Conservation (phyloP, 495 filamentous ascomycete species). For the Xylaria sp. region DNA sequence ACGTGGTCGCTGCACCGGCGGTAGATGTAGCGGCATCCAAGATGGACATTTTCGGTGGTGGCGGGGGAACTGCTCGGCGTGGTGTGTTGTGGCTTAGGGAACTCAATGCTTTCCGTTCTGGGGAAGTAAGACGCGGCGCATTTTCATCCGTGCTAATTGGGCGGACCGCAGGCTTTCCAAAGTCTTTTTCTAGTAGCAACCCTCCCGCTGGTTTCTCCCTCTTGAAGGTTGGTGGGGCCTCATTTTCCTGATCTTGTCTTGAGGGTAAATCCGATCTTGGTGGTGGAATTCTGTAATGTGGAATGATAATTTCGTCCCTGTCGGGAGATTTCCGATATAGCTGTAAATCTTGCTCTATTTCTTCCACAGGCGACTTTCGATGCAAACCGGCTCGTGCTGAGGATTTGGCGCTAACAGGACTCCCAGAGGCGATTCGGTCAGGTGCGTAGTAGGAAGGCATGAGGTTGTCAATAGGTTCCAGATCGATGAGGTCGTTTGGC, state of each 20-base stretch:
- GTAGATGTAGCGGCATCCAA: conserved; percentile 88
- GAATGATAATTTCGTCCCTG: conserved; percentile 45
- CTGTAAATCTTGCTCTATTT: conserved; percentile 17
- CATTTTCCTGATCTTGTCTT: conserved; percentile 79
- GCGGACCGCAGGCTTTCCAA: conserved; percentile 60
- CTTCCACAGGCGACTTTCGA: conserved; percentile 36
- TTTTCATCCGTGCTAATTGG: conserved; percentile 45
- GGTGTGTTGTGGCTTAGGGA: conserved; percentile 83
- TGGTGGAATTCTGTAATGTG: conserved; percentile 72
- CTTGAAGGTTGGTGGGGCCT: conserved; percentile 77
- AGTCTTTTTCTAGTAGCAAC: conserved; percentile 61
- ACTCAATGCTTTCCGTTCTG: conserved; percentile 73
- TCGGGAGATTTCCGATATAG: conserved; percentile 37
- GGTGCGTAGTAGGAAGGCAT: conserved; percentile 48
- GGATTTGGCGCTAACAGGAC: conserved; percentile 51
- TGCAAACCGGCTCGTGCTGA: conserved; percentile 43
- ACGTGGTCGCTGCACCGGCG: conserved; percentile 76
- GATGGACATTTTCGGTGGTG: conserved; percentile 92
- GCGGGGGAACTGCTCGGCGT: conserved; percentile 77
- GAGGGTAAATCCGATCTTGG: conserved; percentile 64
- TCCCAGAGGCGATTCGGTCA: conserved; percentile 51
- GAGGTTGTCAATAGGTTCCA: conserved; percentile 39
- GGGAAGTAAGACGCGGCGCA: conserved; percentile 48
- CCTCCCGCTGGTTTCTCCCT: conserved; percentile 67
- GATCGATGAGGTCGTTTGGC: conserved; percentile 32